phyloP scores from a whole-genome alignment of 2,329 filamentous ascomycete genomes.

The Dothistroma septosporum region DNA sequence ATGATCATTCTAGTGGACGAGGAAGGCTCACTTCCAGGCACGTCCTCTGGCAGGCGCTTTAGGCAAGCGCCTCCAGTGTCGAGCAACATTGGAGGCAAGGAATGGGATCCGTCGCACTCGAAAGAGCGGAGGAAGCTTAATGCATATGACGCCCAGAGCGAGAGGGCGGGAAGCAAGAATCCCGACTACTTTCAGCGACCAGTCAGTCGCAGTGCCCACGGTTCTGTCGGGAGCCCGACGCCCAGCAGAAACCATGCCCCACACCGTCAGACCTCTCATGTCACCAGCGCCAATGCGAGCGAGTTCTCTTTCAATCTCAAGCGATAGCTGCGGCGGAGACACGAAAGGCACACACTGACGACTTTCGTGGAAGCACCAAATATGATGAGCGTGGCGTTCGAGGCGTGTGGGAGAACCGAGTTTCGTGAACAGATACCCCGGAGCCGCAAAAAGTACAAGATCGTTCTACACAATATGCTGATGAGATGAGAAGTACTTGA shows the following conservation, averaged over 20 bases:
- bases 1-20: constrained; percentile 72
- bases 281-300: constrained; percentile 19
- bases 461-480: neutral
- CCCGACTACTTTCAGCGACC: constrained; percentile 13
- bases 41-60: constrained; percentile 28
- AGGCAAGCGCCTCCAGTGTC: constrained; percentile 36
- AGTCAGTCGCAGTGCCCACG: constrained; percentile 9
- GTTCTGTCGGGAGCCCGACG: constrained; percentile 9
- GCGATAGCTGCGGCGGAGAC: neutral
- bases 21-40: constrained; percentile 26
- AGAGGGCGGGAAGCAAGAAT: constrained; percentile 17
- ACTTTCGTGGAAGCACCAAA: neutral
- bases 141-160: constrained; percentile 22
- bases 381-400: neutral
- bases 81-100: constrained; percentile 32
- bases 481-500: neutral
- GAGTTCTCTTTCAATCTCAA: constrained; percentile 25
- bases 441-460: neutral
- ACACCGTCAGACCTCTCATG: constrained; percentile 6
- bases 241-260: constrained; percentile 12
- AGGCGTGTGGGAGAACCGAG: neutral
- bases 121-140: constrained; percentile 20
- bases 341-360: neutral
- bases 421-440: neutral
- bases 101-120: constrained; percentile 26